Conservation (phyloP, 2,329 filamentous ascomycete genomes). For the Corynespora cassiicola region DNA sequence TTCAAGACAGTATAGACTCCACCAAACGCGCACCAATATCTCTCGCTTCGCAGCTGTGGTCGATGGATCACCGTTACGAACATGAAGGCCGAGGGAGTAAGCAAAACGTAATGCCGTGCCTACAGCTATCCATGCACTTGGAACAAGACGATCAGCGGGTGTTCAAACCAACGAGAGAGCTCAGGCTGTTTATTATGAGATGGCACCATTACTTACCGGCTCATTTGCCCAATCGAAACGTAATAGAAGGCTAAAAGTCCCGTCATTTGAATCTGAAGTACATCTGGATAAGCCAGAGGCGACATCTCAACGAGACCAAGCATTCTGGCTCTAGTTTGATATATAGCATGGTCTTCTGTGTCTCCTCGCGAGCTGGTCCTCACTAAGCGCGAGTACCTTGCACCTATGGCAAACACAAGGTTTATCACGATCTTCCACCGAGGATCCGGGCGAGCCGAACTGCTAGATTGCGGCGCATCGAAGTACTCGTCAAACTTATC, state of each 20-base stretch:
- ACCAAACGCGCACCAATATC: too few species aligned
- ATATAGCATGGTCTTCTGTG: constrained; percentile 35
- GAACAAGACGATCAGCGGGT: too few species aligned
- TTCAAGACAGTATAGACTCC: too few species aligned
- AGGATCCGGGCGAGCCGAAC: constrained; percentile 12
- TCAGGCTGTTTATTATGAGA: too few species aligned
- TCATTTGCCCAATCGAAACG: too few species aligned
- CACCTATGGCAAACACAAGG: constrained; percentile 48
- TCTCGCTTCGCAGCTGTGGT: constrained; percentile 20
- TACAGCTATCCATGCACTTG: constrained; percentile 40
- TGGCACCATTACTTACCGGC: too few species aligned
- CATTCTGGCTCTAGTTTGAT: constrained; percentile 30
- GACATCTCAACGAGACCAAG: too few species aligned
- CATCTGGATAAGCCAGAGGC: too few species aligned
- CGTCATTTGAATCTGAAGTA: too few species aligned
- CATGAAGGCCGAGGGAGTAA: too few species aligned
- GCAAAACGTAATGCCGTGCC: constrained; percentile 36
- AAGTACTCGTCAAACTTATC: constrained; percentile 15
- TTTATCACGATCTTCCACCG: constrained; percentile 45
- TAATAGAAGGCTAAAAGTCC: too few species aligned
- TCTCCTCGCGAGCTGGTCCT: constrained; percentile 25
- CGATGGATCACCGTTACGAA: constrained; percentile 29
- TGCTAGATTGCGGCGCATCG: constrained; percentile 4
- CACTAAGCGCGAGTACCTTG: constrained; percentile 36
- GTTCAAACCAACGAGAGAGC: too few species aligned